Base-by-base conservation (phyloP, 257 asterid species). In the Primulina eburnea region DNA sequence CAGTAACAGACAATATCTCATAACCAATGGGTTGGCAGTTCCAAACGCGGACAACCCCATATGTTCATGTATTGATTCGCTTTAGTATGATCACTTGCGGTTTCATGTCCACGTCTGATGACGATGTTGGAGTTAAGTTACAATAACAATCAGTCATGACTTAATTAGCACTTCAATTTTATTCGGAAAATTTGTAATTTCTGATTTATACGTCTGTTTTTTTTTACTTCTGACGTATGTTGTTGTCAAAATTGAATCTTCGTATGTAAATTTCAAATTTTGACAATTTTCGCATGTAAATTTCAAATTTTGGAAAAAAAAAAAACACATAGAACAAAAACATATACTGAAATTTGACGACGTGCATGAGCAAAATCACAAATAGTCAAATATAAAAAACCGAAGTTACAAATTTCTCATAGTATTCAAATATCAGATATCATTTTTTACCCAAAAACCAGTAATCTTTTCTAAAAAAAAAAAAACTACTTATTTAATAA, bases 1-100 rank as follows among this genome's bases (percentile, higher is more conserved):
- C 82, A 71, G 80, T 77, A 74, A 77, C 82, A 71, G 77, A 77
- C 77, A 57, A 65, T 43, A 38, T 53, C 65, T 69, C 65, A 66
- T 65, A 70, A 74, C 67, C 67, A 17, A 65, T 73, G 50, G 50
- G 70, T 62, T 64, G 71, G 80, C 73, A 26, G 64, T 50, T 79
- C 62, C 73, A 43, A 12, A 43, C 12, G 68, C 67, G 68, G 7
- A 21, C 24, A 21, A 21, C 0, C 24, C 24, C 24, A 1, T 40
- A 21, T 32, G 37, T 33, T 59, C 37, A 38, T 40, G 66, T 68
- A 34, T 40, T 50, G 28, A 59, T 57, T 21, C 14, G 62, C 8
- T 79, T 17, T 20, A 40, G 52, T 11, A 40, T 40, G 52, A 40
- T 40, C 4, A 32, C 60, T 33, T 66, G 74, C 79, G 43, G 83